Percentiles rank a stretch among this genome's conserved stretches.
Conservation (phyloP, 75 land plant genomes). For the Larix kaempferi region DNA sequence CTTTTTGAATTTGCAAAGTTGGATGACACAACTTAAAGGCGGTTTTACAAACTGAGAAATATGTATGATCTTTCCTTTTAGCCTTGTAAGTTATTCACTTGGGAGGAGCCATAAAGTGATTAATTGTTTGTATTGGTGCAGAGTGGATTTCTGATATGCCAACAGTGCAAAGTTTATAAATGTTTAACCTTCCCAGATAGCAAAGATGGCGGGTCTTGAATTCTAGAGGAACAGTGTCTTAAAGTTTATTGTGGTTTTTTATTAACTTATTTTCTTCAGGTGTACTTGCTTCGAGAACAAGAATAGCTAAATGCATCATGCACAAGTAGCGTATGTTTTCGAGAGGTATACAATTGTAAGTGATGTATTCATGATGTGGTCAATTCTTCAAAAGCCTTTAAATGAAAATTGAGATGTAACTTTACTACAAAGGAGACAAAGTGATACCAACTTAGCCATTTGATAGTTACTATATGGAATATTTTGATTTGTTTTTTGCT, state of each 20-base stretch:
- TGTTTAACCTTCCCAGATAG: constrained; percentile 6
- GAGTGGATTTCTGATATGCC: constrained; percentile 8
- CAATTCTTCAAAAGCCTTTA: neutral
- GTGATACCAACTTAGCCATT: neutral
- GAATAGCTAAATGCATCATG: too few species aligned
- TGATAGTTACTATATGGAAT: neutral
- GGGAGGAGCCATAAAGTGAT: neutral
- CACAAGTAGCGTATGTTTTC: too few species aligned
- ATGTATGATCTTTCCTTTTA: neutral
- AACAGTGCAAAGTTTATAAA: constrained; percentile 7
- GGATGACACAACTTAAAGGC: too few species aligned
- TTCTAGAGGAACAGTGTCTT: neutral
- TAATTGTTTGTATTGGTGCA: neutral
- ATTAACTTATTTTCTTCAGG: neutral
- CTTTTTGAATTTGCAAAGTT: too few species aligned
- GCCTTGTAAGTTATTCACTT: neutral
- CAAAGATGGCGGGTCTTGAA: neutral
- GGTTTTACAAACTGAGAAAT: neutral
- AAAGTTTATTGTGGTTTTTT: neutral
- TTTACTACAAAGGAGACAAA: neutral
- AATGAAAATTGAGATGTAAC: too few species aligned
- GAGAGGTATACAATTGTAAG: neutral
- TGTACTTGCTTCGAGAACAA: neutral
- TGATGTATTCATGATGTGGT: neutral
- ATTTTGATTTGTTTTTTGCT: neutral